Evolutionary conservation across 164 flowering plant species (phyloP).

Genomic region (Liriodendron chinense): DNA sequence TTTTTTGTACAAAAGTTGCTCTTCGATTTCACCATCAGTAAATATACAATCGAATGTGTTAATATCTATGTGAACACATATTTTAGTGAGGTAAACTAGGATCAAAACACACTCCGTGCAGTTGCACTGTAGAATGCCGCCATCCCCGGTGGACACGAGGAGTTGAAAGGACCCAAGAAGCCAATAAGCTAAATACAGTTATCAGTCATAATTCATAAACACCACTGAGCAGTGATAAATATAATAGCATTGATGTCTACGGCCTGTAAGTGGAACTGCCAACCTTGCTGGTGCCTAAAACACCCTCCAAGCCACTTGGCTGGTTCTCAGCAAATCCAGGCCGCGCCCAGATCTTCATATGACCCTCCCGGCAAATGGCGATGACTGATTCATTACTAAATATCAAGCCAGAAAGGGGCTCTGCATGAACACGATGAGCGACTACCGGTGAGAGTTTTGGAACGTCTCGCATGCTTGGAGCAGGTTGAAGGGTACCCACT

Average conservation of each 20-base stretch:
- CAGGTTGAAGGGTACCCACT: slow-evolving; percentile 79
- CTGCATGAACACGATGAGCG: slow-evolving; percentile 89
- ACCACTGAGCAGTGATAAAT: not conserved
- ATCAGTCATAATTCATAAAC: too few species aligned
- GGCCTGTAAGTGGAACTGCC: slow-evolving; percentile 45
- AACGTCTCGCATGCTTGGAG: slow-evolving; percentile 93
- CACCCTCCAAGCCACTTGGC: slow-evolving; percentile 46
- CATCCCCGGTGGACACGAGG: not conserved
- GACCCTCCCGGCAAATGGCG: slow-evolving; percentile 88
- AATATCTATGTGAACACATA: too few species aligned
- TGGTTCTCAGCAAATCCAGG: slow-evolving; percentile 65
- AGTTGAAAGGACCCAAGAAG: not conserved
- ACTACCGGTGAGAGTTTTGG: slow-evolving; percentile 90
- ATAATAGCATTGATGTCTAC: slow-evolving; percentile 18
- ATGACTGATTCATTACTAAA: slow-evolving; percentile 84
- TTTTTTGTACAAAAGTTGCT: too few species aligned
- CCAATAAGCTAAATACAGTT: too few species aligned
- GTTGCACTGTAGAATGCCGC: not conserved
- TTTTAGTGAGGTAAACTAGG: not conserved
- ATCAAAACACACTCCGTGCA: not conserved
- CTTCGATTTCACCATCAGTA: too few species aligned
- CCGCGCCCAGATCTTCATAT: slow-evolving; percentile 86
- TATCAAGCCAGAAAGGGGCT: slow-evolving; percentile 85
- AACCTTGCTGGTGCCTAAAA: slow-evolving; percentile 40
- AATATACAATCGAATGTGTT: too few species aligned